Conservation (phyloP, 1,139 yeast species). For the Sugiyamaella pinicola region DNA sequence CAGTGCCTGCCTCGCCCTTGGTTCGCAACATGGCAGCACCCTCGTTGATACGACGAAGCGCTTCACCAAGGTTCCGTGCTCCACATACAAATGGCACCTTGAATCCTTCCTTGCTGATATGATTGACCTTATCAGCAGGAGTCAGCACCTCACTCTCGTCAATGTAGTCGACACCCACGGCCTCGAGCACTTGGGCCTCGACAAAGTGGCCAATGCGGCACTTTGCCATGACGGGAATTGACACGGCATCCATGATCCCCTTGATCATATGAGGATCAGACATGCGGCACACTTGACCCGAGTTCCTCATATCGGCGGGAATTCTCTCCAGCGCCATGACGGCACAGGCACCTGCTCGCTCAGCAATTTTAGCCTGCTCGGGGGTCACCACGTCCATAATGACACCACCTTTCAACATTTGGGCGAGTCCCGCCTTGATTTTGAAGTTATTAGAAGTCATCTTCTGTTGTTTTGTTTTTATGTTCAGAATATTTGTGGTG, state of each 20-base stretch:
- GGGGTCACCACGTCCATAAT: constrained; percentile 64
- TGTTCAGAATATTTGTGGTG: too few species aligned
- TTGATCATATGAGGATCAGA: constrained; percentile 81
- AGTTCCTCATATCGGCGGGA: constrained; percentile 84
- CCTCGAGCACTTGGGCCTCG: constrained; percentile 79
- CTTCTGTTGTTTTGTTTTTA: too few species aligned
- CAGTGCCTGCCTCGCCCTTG: constrained; percentile 90
- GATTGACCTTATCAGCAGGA: constrained; percentile 73
- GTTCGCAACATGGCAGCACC: constrained; percentile 91
- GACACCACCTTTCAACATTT: constrained; percentile 80
- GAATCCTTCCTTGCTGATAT: constrained; percentile 63
- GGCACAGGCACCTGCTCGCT: constrained; percentile 85
- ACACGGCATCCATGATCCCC: constrained; percentile 65
- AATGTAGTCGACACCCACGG: constrained; percentile 74
- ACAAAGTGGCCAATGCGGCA: constrained; percentile 84
- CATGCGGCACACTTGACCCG: constrained; percentile 87
- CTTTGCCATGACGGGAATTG: constrained; percentile 75
- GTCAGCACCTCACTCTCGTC: constrained; percentile 84
- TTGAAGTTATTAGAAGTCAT: constrained; percentile 49
- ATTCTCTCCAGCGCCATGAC: constrained; percentile 88
- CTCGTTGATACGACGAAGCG: constrained; percentile 75
- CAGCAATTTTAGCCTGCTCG: constrained; percentile 70
- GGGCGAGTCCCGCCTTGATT: constrained; percentile 80
- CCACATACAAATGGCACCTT: constrained; percentile 87
- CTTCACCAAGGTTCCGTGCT: constrained; percentile 82